Conservation (phyloP, 176 grass and related monocot genomes). For the Areca catechu region DNA sequence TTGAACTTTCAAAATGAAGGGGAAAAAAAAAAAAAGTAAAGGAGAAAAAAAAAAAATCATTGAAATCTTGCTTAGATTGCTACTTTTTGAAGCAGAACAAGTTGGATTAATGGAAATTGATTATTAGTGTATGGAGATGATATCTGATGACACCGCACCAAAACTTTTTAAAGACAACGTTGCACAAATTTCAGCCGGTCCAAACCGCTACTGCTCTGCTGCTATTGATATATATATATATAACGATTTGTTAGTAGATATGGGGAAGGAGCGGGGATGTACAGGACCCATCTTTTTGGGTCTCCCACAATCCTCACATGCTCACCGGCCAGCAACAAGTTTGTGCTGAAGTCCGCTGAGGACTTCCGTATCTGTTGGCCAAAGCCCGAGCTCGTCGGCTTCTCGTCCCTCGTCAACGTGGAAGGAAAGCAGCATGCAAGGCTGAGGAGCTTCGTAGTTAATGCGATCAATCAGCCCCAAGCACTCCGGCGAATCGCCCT, state of each 20-base stretch:
- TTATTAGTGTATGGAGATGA: no score
- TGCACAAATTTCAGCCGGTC: no score
- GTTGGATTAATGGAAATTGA: no score
- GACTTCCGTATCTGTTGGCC: conserved; percentile 27
- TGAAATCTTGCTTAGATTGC: no score
- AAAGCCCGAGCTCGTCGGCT: conserved; percentile 14
- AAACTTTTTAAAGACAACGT: no score
- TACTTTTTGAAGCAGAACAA: no score
- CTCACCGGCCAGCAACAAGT: conserved; percentile 29
- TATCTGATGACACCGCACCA: no score
- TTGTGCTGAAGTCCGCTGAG: conserved; percentile 23
- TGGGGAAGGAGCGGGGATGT: conserved; percentile 1
- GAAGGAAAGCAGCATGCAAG: conserved; percentile 14
- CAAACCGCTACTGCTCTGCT: no score
- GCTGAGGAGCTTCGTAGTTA: conserved; percentile 5
- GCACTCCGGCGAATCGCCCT: conserved; percentile 13
- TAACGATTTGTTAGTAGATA: not conserved
- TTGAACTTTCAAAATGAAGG: no score
- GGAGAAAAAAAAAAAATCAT: no score
- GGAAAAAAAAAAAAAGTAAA: no score
- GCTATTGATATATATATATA: no score
- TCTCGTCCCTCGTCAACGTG: conserved; percentile 1
- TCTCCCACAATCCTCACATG: conserved; percentile 21
- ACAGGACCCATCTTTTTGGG: conserved; percentile 26
- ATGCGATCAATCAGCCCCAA: conserved; percentile 10